Evolutionary conservation across 1,139 yeast genomes (phyloP), one percentile per base, ranked within the genome.

Genomic region (Pichia norvegensis): DNA sequence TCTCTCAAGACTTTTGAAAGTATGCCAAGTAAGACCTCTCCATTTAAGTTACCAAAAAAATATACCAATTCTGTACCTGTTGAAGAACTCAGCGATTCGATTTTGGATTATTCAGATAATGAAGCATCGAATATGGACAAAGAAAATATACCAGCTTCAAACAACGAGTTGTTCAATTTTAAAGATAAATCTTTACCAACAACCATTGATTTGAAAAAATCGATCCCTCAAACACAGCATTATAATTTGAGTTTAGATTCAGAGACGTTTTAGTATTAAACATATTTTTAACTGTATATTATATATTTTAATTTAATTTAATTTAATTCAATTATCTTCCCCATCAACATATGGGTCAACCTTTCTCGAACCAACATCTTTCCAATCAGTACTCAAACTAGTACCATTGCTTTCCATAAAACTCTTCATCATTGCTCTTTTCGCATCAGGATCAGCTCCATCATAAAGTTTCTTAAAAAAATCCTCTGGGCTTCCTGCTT

Each of bases 371-470:
- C 76, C 72, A 2, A 95, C 97, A 50, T 87, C 95, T n/a, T 69
- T 76, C 99, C 99, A 94, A 61, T 86, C 85, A 7, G 98, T 94
- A 43, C 95, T 86, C 51, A 94, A 69, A 1, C 95, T 80, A 0
- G 98, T 94, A 19, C 99, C 99, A 54, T 85, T 85, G 55, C 95
- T 85, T 65, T 94, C 97, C n/a, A 79, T 72, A 59, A 78, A 92
- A 45, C 96, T 86, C 67, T 94, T 94, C 94, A 87, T 85, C 97
- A 94, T 94, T 1, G 99, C 99, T 48, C 95, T 73, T 55, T 72
- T 73, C 1, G 95, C 83, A 58, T 92, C 96, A 11, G 85, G 95
- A 60, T 88, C 95, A 0, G 95, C 94, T 53, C 76, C 80, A 36
- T 76, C 74, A 66, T 84, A 94, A 13, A 94, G 63, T 51, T 78